Percentiles rank a stretch among this genome's conserved stretches.
Evolutionary conservation across 768 basidiomycete genomes (phyloP).

Genomic region (Suillus plorans): DNA sequence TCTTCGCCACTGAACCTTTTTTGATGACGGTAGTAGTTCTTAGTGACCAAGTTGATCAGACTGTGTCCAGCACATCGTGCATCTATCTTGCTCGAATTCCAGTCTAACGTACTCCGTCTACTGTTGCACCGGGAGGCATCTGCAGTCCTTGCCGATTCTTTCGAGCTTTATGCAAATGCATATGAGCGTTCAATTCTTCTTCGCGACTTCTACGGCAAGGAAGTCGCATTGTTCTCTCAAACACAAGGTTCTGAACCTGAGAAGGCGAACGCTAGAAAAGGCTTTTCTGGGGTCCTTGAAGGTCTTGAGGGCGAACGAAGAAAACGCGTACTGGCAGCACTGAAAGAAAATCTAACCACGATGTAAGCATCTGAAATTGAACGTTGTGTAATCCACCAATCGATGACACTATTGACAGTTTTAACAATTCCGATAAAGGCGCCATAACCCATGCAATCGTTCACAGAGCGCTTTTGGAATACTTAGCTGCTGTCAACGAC

Average conservation of each 20-base stretch:
- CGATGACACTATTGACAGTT: conserved; percentile 44
- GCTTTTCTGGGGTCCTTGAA: conserved; percentile 67
- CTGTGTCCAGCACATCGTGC: conserved; percentile 72
- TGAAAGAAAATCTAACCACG: conserved; percentile 72
- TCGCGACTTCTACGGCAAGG: conserved; percentile 89
- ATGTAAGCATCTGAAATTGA: conserved; percentile 52
- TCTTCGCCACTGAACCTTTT: not conserved
- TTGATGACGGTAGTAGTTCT: conserved; percentile 48
- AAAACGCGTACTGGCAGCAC: conserved; percentile 61
- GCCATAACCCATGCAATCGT: conserved; percentile 85
- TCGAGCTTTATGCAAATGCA: conserved; percentile 83
- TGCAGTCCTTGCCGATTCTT: conserved; percentile 81
- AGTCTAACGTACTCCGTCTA: conserved; percentile 70
- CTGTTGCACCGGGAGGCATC: conserved; percentile 86
- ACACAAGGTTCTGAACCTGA: conserved; percentile 58
- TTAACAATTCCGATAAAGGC: conserved; percentile 91
- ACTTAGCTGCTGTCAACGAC: conserved; percentile 60
- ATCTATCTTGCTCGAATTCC: conserved; percentile 78
- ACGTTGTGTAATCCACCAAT: not conserved
- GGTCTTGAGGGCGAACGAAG: conserved; percentile 61
- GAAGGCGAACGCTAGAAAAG: conserved; percentile 63
- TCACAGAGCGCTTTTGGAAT: conserved; percentile 87
- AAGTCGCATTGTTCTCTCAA: conserved; percentile 68
- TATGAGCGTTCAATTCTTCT: conserved; percentile 81
- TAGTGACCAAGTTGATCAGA: conserved; percentile 78